Evolutionary conservation across 2,329 filamentous ascomycete species (phyloP), one percentile per base, ranked within the genome.

Genomic region (Talaromyces sp.): DNA sequence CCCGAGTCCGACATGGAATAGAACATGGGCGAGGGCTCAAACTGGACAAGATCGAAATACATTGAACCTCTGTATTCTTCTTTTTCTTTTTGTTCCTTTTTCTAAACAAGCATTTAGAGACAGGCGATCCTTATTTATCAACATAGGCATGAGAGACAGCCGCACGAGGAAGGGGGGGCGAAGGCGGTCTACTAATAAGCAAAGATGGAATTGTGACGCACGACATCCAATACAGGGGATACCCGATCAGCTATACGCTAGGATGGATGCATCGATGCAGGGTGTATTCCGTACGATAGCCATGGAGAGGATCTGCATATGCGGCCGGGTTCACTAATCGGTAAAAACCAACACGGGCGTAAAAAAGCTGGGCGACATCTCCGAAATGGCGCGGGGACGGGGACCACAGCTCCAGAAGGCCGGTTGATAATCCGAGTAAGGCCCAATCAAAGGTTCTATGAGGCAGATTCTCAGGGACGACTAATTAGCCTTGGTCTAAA

Each of bases 1-100:
- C 66, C 67, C 59, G 68, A 68, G 44, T 71, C 69, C 9, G 70
- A 71, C 70, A 73, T 73, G 14, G 50, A 28, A 28, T 7, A 53
- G 28, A 53, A 53, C 16, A 53, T 12, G 5, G 50, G 50, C 28
- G 50, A 53, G 28, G 50, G 14, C 50, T 53, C 50, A 53, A 53
- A 53, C 16, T 16, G 28, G 30, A 53, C 28, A 16, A 53, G 30
- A 23, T 53, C 50, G 50, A 53, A 53, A 53, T 53, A 33, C 50
- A 53, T 53, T 30, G 27, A 23, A n/a, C n/a, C 31, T 53, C 28
- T 16, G 23, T 23, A 23, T 23, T 23, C 23, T n/a, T 5, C 7
- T 33, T 50, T 33, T 5, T 40, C 27, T 52, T 53, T 7, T 56
- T 23, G 30, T 18, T 47, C 10, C 36, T 18, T 47, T 28, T 56